Conservation (phyloP, 2,329 filamentous ascomycete species). For the Pyrenophora seminiperda region DNA sequence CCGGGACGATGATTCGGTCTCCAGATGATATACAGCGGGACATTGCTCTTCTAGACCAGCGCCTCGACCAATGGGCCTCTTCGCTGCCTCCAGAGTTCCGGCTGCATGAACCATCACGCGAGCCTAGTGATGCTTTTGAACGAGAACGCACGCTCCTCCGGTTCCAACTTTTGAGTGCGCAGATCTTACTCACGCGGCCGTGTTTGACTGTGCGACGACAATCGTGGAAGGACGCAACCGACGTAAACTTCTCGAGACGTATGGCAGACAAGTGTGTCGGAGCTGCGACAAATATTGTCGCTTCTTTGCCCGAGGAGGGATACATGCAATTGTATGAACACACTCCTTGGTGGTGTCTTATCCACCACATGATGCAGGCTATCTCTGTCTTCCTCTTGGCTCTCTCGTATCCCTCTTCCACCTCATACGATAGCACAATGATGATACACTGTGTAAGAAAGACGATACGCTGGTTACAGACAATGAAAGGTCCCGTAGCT, state of each 20-base stretch:
- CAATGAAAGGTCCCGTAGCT: constrained; percentile 40
- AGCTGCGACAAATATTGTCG: constrained; percentile 43
- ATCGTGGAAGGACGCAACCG: constrained; percentile 18
- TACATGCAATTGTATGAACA: constrained; percentile 39
- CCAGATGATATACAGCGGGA: constrained; percentile 42
- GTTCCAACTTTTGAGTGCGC: constrained; percentile 45
- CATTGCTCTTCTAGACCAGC: constrained; percentile 39
- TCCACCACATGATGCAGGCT: constrained; percentile 51
- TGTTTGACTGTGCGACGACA: constrained; percentile 41
- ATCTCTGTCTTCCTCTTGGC: constrained; percentile 47
- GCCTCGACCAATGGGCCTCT: constrained; percentile 43
- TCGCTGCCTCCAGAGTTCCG: constrained; percentile 40
- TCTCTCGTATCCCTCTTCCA: constrained; percentile 37
- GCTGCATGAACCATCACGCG: constrained; percentile 22
- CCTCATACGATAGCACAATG: constrained; percentile 26
- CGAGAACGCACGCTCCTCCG: constrained; percentile 42
- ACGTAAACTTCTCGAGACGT: constrained; percentile 35
- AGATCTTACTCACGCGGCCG: constrained; percentile 50
- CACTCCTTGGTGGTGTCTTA: constrained; percentile 51
- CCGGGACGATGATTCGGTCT: constrained; percentile 39
- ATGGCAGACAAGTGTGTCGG: constrained; percentile 46
- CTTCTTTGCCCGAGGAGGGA: constrained; percentile 45
- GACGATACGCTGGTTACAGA: constrained; percentile 41
- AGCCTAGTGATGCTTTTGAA: constrained; percentile 3
- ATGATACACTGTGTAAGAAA: constrained; percentile 37